Percentiles rank a stretch among this genome's conserved stretches.
phyloP scores from a whole-genome alignment of 2,329 filamentous ascomycete genomes.

The Dactylonectria macrodidyma region DNA sequence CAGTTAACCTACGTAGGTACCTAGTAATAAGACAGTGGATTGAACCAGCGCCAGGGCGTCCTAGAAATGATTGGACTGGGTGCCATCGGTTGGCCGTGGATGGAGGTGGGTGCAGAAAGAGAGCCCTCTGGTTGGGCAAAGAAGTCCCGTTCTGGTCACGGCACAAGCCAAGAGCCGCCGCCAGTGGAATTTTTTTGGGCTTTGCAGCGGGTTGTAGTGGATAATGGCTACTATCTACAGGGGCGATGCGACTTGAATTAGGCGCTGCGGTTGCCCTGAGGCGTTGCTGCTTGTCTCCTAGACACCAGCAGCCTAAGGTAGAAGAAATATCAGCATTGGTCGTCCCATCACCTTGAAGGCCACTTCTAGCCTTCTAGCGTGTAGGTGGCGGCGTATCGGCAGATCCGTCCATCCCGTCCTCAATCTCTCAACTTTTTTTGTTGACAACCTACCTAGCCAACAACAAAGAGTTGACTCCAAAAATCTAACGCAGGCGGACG shows the following conservation, averaged over 20 bases:
- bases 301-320: no score
- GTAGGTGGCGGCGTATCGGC: no score
- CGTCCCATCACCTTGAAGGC: no score
- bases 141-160: conserved; percentile 3
- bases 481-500: conserved; percentile 8
- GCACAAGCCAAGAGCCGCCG: neutral
- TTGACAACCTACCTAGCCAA: neutral
- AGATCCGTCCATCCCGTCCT: neutral
- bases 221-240: neutral
- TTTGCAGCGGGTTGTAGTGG: conserved; percentile 4
- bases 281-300: neutral
- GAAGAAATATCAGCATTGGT: no score
- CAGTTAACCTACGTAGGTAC: no score
- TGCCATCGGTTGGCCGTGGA: conserved; percentile 39
- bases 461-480: neutral
- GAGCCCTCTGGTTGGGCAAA: conserved; percentile 35
- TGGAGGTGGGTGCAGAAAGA: conserved; percentile 35
- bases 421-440: neutral
- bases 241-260: neutral
- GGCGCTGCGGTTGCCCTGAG: neutral
- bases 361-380: neutral
- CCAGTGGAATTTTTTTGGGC: conserved; percentile 4
- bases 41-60: conserved; percentile 22
- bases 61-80: conserved; percentile 30
- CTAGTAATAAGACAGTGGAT: conserved; percentile 22